These are phyloP conservation scores for Didymella keratinophila DNA, from an alignment of 2,329 filamentous ascomycete species.

Conservation along the genomic window DNA sequence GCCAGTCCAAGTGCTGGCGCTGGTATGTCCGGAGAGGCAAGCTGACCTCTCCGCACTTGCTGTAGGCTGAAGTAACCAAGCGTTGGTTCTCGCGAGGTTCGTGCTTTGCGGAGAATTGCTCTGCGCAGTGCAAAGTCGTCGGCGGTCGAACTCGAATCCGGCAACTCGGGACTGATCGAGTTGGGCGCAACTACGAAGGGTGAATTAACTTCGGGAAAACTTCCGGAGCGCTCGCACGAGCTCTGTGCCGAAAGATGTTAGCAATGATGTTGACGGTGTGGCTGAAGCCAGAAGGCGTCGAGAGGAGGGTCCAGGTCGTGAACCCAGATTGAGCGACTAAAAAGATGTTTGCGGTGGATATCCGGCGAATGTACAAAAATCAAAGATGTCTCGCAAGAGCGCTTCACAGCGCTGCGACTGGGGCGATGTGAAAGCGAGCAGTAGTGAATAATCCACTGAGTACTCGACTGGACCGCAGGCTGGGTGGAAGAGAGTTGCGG, in stretches of 20 bases:
- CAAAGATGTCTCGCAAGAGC: background rate
- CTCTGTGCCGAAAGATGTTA: conserved; percentile 29
- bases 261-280: conserved; percentile 16
- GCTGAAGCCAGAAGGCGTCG: background rate
- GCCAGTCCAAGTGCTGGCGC: conserved; percentile 41
- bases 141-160: conserved; percentile 7
- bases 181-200: conserved; percentile 13
- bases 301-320: background rate
- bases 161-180: conserved; percentile 15
- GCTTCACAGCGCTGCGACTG: conserved; percentile 4
- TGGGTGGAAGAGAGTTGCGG: conserved; percentile 17
- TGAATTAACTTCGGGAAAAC: conserved; percentile 21
- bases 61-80: conserved; percentile 31
- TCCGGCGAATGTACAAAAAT: conserved; percentile 8
- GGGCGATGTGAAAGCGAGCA: conserved; percentile 6
- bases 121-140: conserved; percentile 19
- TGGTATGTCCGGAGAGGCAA: conserved; percentile 53
- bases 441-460: conserved; percentile 8
- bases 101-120: conserved; percentile 5
- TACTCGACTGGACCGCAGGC: conserved; percentile 9
- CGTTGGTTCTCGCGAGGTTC: conserved; percentile 19
- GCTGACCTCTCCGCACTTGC: conserved; percentile 52
- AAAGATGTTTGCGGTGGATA: conserved; percentile 11
- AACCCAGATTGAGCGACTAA: conserved; percentile 4
- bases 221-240: conserved; percentile 20